Evolutionary conservation across 1,284 basidiomycete species (phyloP).

Genomic region (Exsudoporus floridanus): DNA sequence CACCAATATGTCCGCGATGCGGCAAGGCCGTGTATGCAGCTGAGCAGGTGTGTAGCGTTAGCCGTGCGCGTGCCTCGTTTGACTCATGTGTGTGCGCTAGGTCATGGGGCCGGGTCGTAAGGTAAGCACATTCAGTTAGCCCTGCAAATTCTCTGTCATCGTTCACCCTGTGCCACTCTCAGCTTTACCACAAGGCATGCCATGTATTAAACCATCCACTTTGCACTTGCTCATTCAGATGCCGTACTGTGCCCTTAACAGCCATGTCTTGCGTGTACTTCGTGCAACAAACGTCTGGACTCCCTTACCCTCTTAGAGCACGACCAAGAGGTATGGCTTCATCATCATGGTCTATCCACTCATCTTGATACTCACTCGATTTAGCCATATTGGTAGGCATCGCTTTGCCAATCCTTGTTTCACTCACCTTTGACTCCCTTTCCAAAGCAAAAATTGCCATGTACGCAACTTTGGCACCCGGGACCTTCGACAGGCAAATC

Average conservation of each 20-base stretch:
- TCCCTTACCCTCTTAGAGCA: constrained; percentile 73
- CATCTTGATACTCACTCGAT: constrained; percentile 9
- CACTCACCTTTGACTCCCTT: constrained; percentile 9
- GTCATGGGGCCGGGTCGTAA: constrained; percentile 78
- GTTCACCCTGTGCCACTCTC: constrained; percentile 8
- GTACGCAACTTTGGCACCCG: constrained; percentile 68
- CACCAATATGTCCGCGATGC: constrained; percentile 65
- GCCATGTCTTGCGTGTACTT: constrained; percentile 71
- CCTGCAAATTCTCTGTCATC: constrained; percentile 2
- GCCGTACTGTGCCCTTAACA: constrained; percentile 3
- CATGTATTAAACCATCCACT: constrained; percentile 6
- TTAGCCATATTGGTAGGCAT: constrained; percentile 35
- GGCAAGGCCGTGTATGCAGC: constrained; percentile 73
- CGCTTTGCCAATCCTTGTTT: background rate
- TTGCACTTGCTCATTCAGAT: constrained; percentile 7
- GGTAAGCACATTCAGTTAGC: constrained; percentile 43
- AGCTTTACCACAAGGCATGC: constrained; percentile 77
- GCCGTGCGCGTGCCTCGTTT: constrained; percentile 1
- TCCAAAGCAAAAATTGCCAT: constrained; percentile 68
- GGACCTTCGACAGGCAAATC: constrained; percentile 72
- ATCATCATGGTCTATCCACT: constrained; percentile 1
- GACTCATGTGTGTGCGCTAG: constrained; percentile 38
- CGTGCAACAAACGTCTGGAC: constrained; percentile 72
- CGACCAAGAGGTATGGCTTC: constrained; percentile 60
- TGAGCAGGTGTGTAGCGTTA: constrained; percentile 58